Percentiles rank a stretch among this genome's conserved stretches.
Evolutionary conservation across 2,329 filamentous ascomycete species (phyloP).

Genomic region (Ophiostoma himal-ulmi): DNA sequence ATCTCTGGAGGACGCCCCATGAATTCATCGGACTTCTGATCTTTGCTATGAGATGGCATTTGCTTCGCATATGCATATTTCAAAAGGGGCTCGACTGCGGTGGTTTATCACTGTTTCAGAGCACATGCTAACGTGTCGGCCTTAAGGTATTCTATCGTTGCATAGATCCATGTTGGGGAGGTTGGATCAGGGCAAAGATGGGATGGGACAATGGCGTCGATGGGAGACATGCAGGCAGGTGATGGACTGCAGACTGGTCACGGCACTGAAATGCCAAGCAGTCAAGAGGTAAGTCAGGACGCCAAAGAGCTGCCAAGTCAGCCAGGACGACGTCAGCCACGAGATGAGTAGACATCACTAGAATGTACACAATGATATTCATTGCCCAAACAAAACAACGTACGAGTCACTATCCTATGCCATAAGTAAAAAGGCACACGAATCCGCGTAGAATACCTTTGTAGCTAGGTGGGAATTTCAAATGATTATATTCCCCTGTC

Average conservation of each 20-base stretch:
- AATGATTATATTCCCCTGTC: too few species aligned
- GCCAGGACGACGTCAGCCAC: background rate
- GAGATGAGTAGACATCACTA: background rate
- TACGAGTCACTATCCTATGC: background rate
- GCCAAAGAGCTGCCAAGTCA: background rate
- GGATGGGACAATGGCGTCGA: background rate
- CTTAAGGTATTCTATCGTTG: background rate
- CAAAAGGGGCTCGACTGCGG: background rate
- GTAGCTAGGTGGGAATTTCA: too few species aligned
- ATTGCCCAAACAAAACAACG: background rate
- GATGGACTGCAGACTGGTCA: background rate
- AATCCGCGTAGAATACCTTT: too few species aligned
- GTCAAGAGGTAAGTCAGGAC: background rate
- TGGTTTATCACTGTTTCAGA: background rate
- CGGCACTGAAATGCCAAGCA: background rate
- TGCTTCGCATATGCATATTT: background rate
- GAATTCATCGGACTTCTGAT: constrained; percentile 86
- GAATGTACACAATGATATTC: background rate
- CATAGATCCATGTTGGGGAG: background rate
- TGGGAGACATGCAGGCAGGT: background rate
- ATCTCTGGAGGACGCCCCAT: constrained; percentile 49
- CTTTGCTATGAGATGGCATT: constrained; percentile 17
- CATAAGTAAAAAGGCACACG: too few species aligned
- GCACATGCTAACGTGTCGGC: background rate
- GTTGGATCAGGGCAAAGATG: background rate